A percentile compares a stretch with the other conserved stretches of the same genome.
These are phyloP conservation scores for Russula virescens DNA, from an alignment of 768 basidiomycete species.

Conservation along the genomic window DNA sequence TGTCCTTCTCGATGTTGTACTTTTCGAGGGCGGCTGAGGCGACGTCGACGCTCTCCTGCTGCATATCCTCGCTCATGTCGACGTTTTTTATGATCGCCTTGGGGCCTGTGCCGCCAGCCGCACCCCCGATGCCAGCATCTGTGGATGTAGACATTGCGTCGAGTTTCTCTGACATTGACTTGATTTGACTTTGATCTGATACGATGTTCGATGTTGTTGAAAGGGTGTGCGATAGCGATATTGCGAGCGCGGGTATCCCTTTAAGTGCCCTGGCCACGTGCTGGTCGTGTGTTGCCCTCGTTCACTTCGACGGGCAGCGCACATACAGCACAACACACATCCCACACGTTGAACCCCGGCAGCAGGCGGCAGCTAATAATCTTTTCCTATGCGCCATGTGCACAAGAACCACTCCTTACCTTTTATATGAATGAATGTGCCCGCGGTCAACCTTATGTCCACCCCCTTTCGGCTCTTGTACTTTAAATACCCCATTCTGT, in stretches of 20 bases:
- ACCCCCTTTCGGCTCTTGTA: neutral
- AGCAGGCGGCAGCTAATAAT: neutral
- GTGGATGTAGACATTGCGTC: slow-evolving; percentile 54
- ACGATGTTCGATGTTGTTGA: slow-evolving; percentile 5
- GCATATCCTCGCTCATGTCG: slow-evolving; percentile 96
- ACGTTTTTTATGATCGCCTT: slow-evolving; percentile 96
- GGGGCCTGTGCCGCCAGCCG: slow-evolving; percentile 36
- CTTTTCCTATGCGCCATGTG: neutral
- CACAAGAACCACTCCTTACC: neutral
- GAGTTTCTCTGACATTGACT: slow-evolving; percentile 38
- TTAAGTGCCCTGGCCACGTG: slow-evolving; percentile 8
- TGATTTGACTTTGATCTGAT: neutral
- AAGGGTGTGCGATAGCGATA: neutral
- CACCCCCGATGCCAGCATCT: slow-evolving; percentile 41
- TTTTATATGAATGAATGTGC: neutral
- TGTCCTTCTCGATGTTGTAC: slow-evolving; percentile 95
- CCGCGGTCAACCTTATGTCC: slow-evolving; percentile 5
- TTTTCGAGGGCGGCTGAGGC: slow-evolving; percentile 81
- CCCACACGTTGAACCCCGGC: neutral
- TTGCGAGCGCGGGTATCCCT: neutral
- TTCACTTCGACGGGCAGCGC: neutral
- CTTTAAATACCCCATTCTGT: neutral
- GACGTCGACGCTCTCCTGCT: slow-evolving; percentile 89
- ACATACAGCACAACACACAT: neutral
- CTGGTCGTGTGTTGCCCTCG: neutral